Percentiles rank a stretch among this genome's conserved stretches.
Evolutionary conservation across 768 basidiomycete species (phyloP).

Genomic region (Mycena maculata): DNA sequence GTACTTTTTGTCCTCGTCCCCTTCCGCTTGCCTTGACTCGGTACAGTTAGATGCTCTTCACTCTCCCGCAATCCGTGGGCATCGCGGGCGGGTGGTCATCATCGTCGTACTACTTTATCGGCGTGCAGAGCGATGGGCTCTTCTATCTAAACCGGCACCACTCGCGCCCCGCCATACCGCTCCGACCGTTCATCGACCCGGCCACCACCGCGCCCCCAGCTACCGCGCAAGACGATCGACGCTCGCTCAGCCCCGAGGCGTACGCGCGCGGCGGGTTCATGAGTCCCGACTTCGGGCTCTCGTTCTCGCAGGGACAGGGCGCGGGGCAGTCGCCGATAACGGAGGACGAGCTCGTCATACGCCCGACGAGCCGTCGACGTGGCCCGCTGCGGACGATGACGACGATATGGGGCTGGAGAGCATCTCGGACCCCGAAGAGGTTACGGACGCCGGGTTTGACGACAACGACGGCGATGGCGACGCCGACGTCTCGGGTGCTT

Average conservation of each 20-base stretch:
- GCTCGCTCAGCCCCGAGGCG: constrained; percentile 17
- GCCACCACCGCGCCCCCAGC: background rate
- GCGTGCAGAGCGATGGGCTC: constrained; percentile 86
- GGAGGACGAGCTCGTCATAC: constrained; percentile 30
- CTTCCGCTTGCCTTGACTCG: background rate
- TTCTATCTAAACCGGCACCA: too few species aligned
- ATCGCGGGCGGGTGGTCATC: constrained; percentile 96
- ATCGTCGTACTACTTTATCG: too few species aligned
- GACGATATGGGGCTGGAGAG: constrained; percentile 84
- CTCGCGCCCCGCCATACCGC: constrained; percentile 84
- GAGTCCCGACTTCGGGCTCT: constrained; percentile 13
- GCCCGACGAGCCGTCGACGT: constrained; percentile 20
- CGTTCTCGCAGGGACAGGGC: too few species aligned
- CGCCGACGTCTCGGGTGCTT: constrained; percentile 29
- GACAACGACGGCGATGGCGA: too few species aligned
- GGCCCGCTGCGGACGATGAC: constrained; percentile 63
- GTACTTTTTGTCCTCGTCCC: constrained; percentile 37
- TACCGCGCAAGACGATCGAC: constrained; percentile 11
- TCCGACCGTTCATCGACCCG: constrained; percentile 53
- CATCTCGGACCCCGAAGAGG: constrained; percentile 77
- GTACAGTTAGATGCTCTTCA: constrained; percentile 84
- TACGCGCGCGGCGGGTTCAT: constrained; percentile 17
- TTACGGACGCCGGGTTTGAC: constrained; percentile 23
- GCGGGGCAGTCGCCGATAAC: constrained; percentile 19
- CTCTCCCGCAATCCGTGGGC: constrained; percentile 94